Evolutionary conservation across 257 asterid genomes (phyloP), one percentile per base, ranked within the genome.

Genomic region (Plantago elongata): DNA sequence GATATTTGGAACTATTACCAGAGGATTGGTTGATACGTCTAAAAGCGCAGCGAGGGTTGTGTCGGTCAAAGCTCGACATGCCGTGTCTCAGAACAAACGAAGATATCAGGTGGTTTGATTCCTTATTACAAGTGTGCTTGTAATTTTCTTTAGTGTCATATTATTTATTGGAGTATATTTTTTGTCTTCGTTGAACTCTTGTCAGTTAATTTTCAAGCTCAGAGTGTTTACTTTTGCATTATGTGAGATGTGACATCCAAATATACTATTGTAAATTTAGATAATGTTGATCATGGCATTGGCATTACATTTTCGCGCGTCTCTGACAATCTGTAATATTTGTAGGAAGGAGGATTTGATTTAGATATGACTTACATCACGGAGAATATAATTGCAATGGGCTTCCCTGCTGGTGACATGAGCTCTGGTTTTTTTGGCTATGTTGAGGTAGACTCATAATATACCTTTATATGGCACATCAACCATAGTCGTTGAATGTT

Each of bases 381-480:
- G n/a, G 97, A 93, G 85, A 93, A 93, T 81, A 85, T 93, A 68
- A 93, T 93, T 69, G 99, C 99, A 43, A 93, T 93, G 99, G 99
- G 99, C 58, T 93, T 93, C 73, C 97, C 99, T 61, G 97, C 99
- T 71, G 99, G 99, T 76, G 97, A 89, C 69, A 85, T 85, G 95
- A 93, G 97, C 82, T 93, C 97, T 74, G 99, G 99, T 3, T 83
- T 89, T 66, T 87, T 93, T 55, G 95, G 97, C 65, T 93, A 89
- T 75, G 94, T 93, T 69, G 99, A 93, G 97, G 99, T 87, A 74
- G 68, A 62, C n/a, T 60, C 45, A 52, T 44, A 13, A 43, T 48
- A 67, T 57, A 38, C 61, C 65, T 54, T 62, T 49, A 45, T 60
- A 57, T 45, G 34, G n/a, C 43, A 45, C 15, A n/a, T 42, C 13